Base-by-base conservation (phyloP, 352 stramenopile genomes). In the Phytophthora lateralis region DNA sequence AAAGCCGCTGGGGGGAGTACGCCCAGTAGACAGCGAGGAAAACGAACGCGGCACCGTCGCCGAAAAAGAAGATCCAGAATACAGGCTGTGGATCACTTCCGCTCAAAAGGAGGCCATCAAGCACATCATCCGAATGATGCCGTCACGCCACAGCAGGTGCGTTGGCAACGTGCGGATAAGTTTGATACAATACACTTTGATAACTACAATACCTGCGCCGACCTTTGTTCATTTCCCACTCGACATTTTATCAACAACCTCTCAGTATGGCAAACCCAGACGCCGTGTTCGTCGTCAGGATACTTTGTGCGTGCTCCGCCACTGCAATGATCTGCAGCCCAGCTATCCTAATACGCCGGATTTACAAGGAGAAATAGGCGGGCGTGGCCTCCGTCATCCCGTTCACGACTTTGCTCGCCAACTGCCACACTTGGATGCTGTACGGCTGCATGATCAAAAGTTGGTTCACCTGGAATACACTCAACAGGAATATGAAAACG, bases 1-100 rank as follows among this genome's bases (percentile, higher is more conserved):
- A 41, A 14, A 3, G 14, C 35, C 55, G 65, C 14, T 72, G 60
- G 1, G 48, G 30, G n/a, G 61, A 65, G 62, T 72, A 78, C 18
- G 54, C 51, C 35, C 73, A 82, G 62, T 82, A 85, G 14, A 79
- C 63, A 3, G 60, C 43, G 29, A 84, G 57, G 59, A 78, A 84
- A 20, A 68, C 35, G 45, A 41, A 63, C 20, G 24, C 32, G 32
- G 26, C 26, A 1, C 26, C 6, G 26, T 30, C 6, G 4, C 26
- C 26, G 4, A 30, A 38, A 62, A 73, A 24, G 35, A 72, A 73
- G 29, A 64, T 66, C 8, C 39, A 44, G 50, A 80, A 73, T 14
- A 30, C 26, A 30, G 26, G n/a, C n/a, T n/a, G n/a, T n/a, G n/a
- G n/a, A n/a, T n/a, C 10, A 34, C 29, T 8, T 34, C 29, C 4